Evolutionary conservation across 805 yeast species (phyloP), one percentile per base, ranked within the genome.

Genomic region (Candida tibetensis): DNA sequence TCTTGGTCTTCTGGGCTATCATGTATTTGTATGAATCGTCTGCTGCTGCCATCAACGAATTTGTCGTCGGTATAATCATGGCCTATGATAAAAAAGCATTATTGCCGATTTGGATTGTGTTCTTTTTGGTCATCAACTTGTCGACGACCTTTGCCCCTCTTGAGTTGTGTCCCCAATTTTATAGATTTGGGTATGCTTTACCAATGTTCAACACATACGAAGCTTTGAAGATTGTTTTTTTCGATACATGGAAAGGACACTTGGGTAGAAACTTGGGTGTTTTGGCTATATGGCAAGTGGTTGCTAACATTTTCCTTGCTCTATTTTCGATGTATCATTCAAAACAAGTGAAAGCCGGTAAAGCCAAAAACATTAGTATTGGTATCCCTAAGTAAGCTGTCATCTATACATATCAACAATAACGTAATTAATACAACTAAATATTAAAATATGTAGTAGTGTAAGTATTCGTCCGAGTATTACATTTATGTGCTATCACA

Each of bases 141-240:
- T 42, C 64, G 5, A 54, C 64, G 5, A 52, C 66, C 5, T 60
- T 61, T 43, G 58, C 65, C 2, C 68, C 72, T 1, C 45, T 64
- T 26, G 62, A 47, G 4, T 48, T 66, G 25, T 40, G 47, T 17
- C 66, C 72, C 0, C 48, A 49, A 7, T 55, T 65, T 30, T 62
- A 50, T 40, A 50, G 60, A 30, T 63, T 53, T 39, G 71, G 70
- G 1, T 64, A 65, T 43, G 66, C 64, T 9, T 40, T 62, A 45
- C 70, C 69, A 3, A 60, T 64, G 64, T 54, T 45, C 43, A 60
- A 62, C 33, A 49, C 55, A 0, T 62, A 54, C 32, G 63, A 60
- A 35, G 53, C 58, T 1, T 47, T 60, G 37, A 58, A 53, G 40
- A 66, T 64, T 14, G 55, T 63, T 5, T 60, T 63, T 36, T 64